phyloP scores from a whole-genome alignment of 176 grass and related monocot genomes.

The Aegilops tauschii region DNA sequence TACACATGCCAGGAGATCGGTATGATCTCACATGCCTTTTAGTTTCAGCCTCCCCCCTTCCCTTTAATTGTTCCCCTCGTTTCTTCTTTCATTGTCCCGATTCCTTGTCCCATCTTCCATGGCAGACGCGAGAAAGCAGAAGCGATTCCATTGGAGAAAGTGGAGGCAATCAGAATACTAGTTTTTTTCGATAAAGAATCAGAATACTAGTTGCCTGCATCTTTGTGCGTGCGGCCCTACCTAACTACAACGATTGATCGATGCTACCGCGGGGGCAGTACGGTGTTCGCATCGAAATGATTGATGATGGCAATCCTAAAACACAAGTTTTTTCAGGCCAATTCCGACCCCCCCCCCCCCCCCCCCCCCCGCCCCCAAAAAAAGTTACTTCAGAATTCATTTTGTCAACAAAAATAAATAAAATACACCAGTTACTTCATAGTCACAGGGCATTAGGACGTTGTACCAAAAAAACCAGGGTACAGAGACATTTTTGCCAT shows the following conservation, averaged over 20 bases:
- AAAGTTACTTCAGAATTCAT: too few species aligned
- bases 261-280: slow-evolving; percentile 8
- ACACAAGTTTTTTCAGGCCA: too few species aligned
- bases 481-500: not conserved
- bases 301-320: too few species aligned
- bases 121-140: slow-evolving; percentile 22
- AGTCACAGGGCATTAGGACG: too few species aligned
- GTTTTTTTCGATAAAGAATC: not conserved
- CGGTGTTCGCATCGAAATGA: not conserved
- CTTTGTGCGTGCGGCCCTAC: too few species aligned
- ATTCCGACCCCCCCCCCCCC: too few species aligned
- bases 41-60: too few species aligned
- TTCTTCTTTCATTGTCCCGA: slow-evolving; percentile 5
- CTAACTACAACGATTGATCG: not conserved
- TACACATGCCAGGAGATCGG: not conserved
- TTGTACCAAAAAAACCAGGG: not conserved
- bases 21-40: too few species aligned
- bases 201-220: not conserved
- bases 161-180: not conserved
- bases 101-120: slow-evolving; percentile 18
- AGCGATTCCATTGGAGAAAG: slow-evolving; percentile 8
- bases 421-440: too few species aligned
- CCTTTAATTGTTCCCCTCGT: not conserved
- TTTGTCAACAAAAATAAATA: too few species aligned
- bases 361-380: too few species aligned